phyloP scores from a whole-genome alignment of 73 alveolate species.

The Paramecium pentaurelia region DNA sequence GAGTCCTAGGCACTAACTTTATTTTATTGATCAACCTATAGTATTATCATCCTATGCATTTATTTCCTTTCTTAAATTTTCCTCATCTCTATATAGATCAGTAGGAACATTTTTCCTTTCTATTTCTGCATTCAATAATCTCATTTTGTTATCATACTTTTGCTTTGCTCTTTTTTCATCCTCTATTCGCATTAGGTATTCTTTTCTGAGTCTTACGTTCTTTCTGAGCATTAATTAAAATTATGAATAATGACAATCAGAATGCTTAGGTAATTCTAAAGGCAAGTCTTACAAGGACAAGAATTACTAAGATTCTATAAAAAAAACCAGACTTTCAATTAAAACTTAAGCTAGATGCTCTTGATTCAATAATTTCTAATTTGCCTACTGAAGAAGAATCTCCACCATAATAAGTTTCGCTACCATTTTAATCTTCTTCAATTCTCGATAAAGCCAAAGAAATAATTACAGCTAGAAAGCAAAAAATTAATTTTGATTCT shows the following conservation, averaged over 20 bases:
- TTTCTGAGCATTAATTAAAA: slow-evolving; percentile 86
- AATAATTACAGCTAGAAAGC: background rate
- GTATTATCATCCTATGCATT: slow-evolving; percentile 70
- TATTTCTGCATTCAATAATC: background rate
- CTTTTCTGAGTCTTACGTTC: slow-evolving; percentile 97
- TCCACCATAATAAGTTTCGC: background rate
- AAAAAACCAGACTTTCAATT: slow-evolving; percentile 13
- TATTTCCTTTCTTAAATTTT: slow-evolving; percentile 66
- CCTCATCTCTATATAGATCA: slow-evolving; percentile 89
- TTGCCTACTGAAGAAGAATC: background rate
- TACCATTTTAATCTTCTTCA: background rate
- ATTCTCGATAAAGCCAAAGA: background rate
- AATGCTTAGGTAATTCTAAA: background rate
- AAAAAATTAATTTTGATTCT: background rate
- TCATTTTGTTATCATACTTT: background rate
- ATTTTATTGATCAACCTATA: background rate
- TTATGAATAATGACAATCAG: background rate
- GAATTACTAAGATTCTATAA: background rate
- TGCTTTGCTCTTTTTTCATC: slow-evolving; percentile 62
- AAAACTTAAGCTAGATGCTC: background rate
- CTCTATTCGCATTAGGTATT: slow-evolving; percentile 78
- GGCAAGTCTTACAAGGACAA: background rate
- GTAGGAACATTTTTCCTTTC: slow-evolving; percentile 90
- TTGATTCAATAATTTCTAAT: background rate
- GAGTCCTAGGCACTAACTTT: slow-evolving; percentile 76